Evolutionary conservation across 257 asterid genomes (phyloP).

Genomic region (Schizonepeta tenuifolia): DNA sequence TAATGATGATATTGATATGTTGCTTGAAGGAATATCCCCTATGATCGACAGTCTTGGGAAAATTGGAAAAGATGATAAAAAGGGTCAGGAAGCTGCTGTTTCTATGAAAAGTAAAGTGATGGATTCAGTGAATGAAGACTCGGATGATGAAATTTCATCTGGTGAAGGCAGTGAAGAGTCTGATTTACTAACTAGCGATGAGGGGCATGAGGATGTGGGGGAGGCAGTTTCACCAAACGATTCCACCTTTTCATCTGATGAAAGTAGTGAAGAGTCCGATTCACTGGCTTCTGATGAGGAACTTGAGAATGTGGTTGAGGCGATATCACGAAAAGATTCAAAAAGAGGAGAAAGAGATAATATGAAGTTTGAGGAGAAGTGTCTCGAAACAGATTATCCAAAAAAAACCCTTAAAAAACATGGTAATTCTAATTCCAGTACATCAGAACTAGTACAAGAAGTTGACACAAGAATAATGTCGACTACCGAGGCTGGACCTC

Average conservation of each 20-base stretch:
- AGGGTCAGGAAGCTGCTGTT: conserved; percentile 22
- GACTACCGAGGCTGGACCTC: conserved; percentile 29
- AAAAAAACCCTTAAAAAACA: conserved; percentile 26
- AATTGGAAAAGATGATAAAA: conserved; percentile 23
- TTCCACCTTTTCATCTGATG: conserved; percentile 31
- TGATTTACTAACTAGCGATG: conserved; percentile 39
- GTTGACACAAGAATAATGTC: conserved; percentile 28
- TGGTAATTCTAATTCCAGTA: conserved; percentile 8
- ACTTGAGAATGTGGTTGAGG: conserved; percentile 37
- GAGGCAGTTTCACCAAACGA: conserved; percentile 36
- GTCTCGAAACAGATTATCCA: neutral
- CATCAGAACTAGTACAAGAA: conserved; percentile 37
- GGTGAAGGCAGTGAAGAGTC: conserved; percentile 40
- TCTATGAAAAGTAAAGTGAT: conserved; percentile 31
- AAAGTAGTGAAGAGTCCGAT: conserved; percentile 40
- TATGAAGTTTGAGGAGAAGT: no score
- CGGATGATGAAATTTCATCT: conserved; percentile 37
- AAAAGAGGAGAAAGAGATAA: no score
- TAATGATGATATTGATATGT: conserved; percentile 56
- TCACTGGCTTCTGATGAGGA: conserved; percentile 40
- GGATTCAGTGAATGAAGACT: conserved; percentile 39
- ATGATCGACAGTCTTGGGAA: conserved; percentile 42
- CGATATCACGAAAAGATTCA: conserved; percentile 31
- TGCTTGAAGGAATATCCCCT: conserved; percentile 70
- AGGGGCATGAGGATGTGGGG: conserved; percentile 42